Base-by-base conservation (phyloP, 345 rosid species). In the Psidium friedrichsthalianum region DNA sequence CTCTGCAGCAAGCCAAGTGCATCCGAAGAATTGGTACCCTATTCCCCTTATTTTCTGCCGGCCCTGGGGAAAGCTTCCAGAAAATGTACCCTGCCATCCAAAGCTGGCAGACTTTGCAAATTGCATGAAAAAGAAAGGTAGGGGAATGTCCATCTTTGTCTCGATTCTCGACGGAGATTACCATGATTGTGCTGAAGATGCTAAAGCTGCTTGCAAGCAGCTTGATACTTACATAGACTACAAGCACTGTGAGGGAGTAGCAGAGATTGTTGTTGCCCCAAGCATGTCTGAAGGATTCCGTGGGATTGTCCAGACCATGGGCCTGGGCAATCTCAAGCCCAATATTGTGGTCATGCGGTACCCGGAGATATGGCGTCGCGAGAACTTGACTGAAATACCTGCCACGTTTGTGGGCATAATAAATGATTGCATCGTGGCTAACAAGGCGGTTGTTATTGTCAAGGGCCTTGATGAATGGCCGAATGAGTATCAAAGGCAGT, bases 401-500 rank as follows among this genome's bases (percentile, higher is more conserved):
- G 89, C 94, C 57, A 95, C 98, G 5, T 98, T 96, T 85, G 98
- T 96, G 80, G 98, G 95, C 69, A 96, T 96, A 87, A 96, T 96
- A 69, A 96, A 94, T 58, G 99, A 96, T 90, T 96, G 98, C 90
- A 93, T 96, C 5, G 98, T 96, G 52, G 99, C 99, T 52, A 95
- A 98, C 93, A 98, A 98, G 91, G 99, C 99, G 3, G 99, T 98
- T 55, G 99, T 98, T 83, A 98, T 98, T 55, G 94, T 98, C 86
- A 98, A 98, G 93, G 99, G 99, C 85, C 96, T 98, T 53, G 99
- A 98, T 83, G 99, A 98, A 85, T 96, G 99, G 99, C 99, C 99
- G 10, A 98, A 98, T 53, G 98, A 94, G 93, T 98, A 98, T 87
- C 99, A 98, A 84, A 93, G 90, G 91, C 99, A 98, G 90, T 96